These are phyloP conservation scores for Paecilomyces dactylethromorphus DNA, from an alignment of 2,329 filamentous ascomycete species.

Conservation along the genomic window DNA sequence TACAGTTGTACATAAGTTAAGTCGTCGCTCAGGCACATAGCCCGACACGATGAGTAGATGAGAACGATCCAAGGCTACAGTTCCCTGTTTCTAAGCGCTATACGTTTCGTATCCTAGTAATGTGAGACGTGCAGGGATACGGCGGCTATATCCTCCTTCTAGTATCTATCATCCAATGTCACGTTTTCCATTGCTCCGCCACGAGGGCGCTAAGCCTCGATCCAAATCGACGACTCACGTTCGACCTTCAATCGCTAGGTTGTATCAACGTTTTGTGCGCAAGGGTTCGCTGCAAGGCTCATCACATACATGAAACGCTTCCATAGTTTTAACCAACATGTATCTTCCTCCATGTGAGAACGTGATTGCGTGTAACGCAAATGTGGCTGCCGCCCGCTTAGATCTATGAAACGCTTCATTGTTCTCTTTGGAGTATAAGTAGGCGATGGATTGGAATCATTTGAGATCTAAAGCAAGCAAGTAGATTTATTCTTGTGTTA, in stretches of 20 bases:
- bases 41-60: too few relatives aligned
- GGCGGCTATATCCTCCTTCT: neutral
- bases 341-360: neutral
- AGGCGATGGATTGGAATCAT: too few relatives aligned
- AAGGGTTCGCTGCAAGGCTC: neutral
- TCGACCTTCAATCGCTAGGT: too few relatives aligned
- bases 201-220: neutral
- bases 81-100: neutral
- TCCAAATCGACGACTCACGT: too few relatives aligned
- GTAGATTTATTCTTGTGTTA: too few relatives aligned
- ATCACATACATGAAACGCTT: neutral
- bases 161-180: neutral
- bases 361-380: neutral
- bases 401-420: too few relatives aligned
- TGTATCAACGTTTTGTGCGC: neutral
- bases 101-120: neutral
- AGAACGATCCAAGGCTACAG: neutral
- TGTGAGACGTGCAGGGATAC: neutral
- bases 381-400: too few relatives aligned
- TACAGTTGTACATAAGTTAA: too few relatives aligned
- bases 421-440: too few relatives aligned
- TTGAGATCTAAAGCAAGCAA: too few relatives aligned
- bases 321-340: neutral
- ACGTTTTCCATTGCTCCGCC: neutral
- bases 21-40: too few relatives aligned